Conservation (phyloP, 2,329 filamentous ascomycete genomes). For the Aspergillus udagawae region DNA sequence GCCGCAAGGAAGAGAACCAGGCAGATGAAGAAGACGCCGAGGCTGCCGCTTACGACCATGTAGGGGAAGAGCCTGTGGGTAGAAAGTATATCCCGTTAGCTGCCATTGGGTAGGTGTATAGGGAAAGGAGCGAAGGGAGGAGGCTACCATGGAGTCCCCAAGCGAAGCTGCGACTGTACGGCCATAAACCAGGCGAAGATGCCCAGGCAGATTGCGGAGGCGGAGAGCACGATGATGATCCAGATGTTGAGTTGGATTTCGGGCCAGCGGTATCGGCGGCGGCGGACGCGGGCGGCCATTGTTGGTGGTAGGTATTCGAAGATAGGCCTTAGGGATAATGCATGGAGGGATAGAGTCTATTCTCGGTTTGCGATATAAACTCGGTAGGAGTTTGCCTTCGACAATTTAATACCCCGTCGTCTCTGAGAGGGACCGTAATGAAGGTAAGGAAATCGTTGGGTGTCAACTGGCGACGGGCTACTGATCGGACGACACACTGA, state of each 20-base stretch:
- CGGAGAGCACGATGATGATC: slow-evolving; percentile 59
- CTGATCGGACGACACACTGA: not conserved
- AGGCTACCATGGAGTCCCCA: slow-evolving; percentile 58
- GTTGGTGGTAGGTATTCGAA: not conserved
- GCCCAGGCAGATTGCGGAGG: slow-evolving; percentile 55
- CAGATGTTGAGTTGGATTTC: slow-evolving; percentile 62
- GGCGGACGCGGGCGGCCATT: slow-evolving; percentile 32
- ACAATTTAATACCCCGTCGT: no score
- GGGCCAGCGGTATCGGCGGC: slow-evolving; percentile 58
- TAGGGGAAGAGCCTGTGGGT: slow-evolving; percentile 59
- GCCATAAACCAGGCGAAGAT: slow-evolving; percentile 59
- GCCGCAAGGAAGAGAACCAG: slow-evolving; percentile 55
- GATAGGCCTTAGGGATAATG: not conserved
- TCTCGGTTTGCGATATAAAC: not conserved
- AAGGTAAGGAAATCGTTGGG: not conserved
- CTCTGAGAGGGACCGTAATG: no score
- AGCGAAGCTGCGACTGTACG: slow-evolving; percentile 52
- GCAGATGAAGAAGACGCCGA: slow-evolving; percentile 57
- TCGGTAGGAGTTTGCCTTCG: not conserved
- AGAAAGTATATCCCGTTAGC: not conserved
- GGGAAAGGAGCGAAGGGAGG: not conserved
- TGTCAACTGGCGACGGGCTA: not conserved
- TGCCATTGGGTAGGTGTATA: not conserved
- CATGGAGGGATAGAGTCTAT: not conserved
- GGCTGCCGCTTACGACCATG: slow-evolving; percentile 55